Base-by-base conservation (phyloP, 75 land plant genomes). In the Picea glauca region DNA sequence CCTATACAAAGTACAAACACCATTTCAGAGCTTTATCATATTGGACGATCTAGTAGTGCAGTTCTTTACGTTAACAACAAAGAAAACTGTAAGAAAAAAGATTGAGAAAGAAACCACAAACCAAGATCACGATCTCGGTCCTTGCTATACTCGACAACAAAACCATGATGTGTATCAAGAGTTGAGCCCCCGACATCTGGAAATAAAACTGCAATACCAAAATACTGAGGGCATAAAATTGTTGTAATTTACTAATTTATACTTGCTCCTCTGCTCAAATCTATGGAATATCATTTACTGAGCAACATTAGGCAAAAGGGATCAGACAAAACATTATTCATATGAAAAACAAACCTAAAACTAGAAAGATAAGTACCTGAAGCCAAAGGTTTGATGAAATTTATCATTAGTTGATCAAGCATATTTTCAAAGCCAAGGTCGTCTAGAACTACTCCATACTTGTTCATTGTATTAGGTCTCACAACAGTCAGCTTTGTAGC, bases 111-210 rank as follows among this genome's bases (percentile, higher is more conserved):
- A 40, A 31, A 62, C 61, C 63, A 79, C 88, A 58, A 50, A 87
- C 88, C 88, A 77, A 87, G 88, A 64, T 87, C 88, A 70, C 85
- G 88, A 78, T 87, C 88, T 50, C 87, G 76, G 38, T 83, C 88
- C 79, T 81, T 87, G 60, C 88, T 82, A 62, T 87, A 87, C 60
- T 87, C 88, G 35, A 87, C 88, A 38, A 81, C 88, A 76, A 87
- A 87, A 56, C 88, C 88, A 79, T 87, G 88, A 78, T 87, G 88
- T 46, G 87, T 81, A 67, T 87, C 88, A 58, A 87, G 87, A 21
- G 88, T 80, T 58, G 88, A 66, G 33, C 88, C 88, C 50, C 88
- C 88, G 66, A 87, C 81, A 31, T 87, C 87, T 30, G 79, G 46
- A 78, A 87, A 87, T 31, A 87, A 78, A 54, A 85, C 88, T 87